phyloP scores from a whole-genome alignment of 345 rosid genomes.

The Laguncularia racemosa region DNA sequence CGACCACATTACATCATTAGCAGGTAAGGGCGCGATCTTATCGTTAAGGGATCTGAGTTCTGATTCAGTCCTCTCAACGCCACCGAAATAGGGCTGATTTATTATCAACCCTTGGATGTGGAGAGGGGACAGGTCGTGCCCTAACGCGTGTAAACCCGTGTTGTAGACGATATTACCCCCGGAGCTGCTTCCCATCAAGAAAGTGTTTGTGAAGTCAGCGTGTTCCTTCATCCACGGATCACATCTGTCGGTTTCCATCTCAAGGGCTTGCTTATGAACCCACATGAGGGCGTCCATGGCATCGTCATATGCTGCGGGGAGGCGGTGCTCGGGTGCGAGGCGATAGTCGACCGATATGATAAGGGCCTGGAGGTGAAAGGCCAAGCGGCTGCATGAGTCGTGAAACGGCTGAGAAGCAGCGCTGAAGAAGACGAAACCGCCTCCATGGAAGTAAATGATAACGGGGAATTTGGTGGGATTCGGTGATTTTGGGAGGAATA shows the following conservation, averaged over 20 bases:
- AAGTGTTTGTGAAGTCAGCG: slow-evolving; percentile 50
- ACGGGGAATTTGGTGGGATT: slow-evolving; percentile 44
- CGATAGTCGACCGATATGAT: slow-evolving; percentile 78
- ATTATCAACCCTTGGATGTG: slow-evolving; percentile 60
- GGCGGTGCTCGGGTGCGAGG: slow-evolving; percentile 87
- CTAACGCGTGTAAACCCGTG: slow-evolving; percentile 38
- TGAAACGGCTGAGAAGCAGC: slow-evolving; percentile 38
- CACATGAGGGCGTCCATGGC: slow-evolving; percentile 59
- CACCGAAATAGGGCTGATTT: slow-evolving; percentile 61
- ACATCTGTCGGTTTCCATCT: slow-evolving; percentile 10
- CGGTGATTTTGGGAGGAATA: slow-evolving; percentile 34
- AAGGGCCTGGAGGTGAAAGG: slow-evolving; percentile 34
- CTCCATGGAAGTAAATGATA: slow-evolving; percentile 55
- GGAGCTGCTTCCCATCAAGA: slow-evolving; percentile 60
- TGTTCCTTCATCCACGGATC: slow-evolving; percentile 61
- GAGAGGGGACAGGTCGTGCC: slow-evolving; percentile 36
- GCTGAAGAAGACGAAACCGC: slow-evolving; percentile 47
- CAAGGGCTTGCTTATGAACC: slow-evolving; percentile 63
- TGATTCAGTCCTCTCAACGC: slow-evolving; percentile 49
- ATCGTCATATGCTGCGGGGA: slow-evolving; percentile 87
- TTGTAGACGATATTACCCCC: slow-evolving; percentile 74
- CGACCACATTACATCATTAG: slow-evolving; percentile 46
- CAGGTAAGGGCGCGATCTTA: slow-evolving; percentile 39
- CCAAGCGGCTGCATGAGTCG: slow-evolving; percentile 36
- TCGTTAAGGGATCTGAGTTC: slow-evolving; percentile 40